Base-by-base conservation (phyloP, 2,329 filamentous ascomycete genomes). In the Fusarium xylarioides region DNA sequence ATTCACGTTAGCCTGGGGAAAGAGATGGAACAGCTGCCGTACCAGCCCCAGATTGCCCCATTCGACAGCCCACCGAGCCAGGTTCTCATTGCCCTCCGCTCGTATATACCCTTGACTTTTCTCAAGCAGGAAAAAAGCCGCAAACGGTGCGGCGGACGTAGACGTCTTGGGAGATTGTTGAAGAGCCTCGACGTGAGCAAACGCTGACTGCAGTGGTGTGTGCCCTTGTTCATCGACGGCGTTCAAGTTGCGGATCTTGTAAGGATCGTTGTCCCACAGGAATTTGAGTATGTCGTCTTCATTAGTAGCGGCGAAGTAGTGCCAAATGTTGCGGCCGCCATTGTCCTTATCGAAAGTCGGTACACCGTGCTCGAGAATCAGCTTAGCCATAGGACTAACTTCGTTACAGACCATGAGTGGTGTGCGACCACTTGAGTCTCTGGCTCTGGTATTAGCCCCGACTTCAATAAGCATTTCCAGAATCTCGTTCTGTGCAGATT, bases 311-410 rank as follows among this genome's bases (percentile, higher is more conserved):
- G 81, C 82, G 5, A 77, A 78, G 16, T 79, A 77, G 61, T 84
- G 82, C 82, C 83, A 84, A 16, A 84, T 78, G 34, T 78, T 84
- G 34, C 79, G 78, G 1, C 80, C 80, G 5, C 75, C 62, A 1
- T 75, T 55, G 50, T 84, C 82, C 5, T 64, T 68, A 7, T 78
- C 78, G 9, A 74, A 77, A 3, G 81, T 83, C 11, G 71, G 58
- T 1, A 76, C 78, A 0, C 74, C 72, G 23, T 80, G 62, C 16
- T 76, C 53, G 15, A 66, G 34, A 19, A 82, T 72, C 4, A 84
- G 68, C 19, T 75, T 70, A 2, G 68, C 56, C 16, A 84, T 66
- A 10, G 77, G 74, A 3, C 56, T 34, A 0, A 71, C 57, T 5
- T 75, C 71, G 43, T 83, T 82, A 16, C 74, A 74, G 0, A 81